Percentiles rank a stretch among this genome's conserved stretches.
Evolutionary conservation across 176 grass and related monocot species (phyloP).

Genomic region (Pontederia crassipes): DNA sequence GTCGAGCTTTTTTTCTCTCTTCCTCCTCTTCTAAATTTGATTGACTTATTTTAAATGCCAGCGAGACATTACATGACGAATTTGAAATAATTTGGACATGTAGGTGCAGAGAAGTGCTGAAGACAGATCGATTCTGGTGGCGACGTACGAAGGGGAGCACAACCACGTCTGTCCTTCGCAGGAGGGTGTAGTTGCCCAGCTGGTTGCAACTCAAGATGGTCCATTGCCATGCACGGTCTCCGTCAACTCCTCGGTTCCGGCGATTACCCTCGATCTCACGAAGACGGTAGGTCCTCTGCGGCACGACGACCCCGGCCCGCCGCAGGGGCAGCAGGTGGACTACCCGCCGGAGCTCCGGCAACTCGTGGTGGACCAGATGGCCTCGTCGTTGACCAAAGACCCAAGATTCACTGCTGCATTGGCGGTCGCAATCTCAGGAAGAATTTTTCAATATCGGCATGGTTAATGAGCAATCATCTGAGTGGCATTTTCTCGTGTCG

Average conservation of each 20-base stretch:
- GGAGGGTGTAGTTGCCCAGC: neutral
- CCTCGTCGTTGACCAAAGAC: slow-evolving; percentile 2
- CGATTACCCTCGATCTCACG: slow-evolving; percentile 25
- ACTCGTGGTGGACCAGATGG: slow-evolving; percentile 6
- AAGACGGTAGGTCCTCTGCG: neutral
- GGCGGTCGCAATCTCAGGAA: slow-evolving; percentile 1
- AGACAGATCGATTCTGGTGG: slow-evolving; percentile 64
- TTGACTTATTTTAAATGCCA: too few species aligned
- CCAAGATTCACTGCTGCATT: slow-evolving; percentile 1
- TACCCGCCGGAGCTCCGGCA: neutral
- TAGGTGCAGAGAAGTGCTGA: slow-evolving; percentile 92
- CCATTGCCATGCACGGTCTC: slow-evolving; percentile 46
- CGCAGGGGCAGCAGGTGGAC: neutral
- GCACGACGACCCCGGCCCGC: neutral
- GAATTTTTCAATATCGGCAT: neutral
- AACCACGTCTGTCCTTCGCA: slow-evolving; percentile 41
- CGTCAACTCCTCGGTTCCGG: slow-evolving; percentile 41
- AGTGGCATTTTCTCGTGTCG: too few species aligned
- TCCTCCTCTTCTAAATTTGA: neutral
- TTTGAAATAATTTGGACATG: too few species aligned
- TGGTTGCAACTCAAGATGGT: neutral
- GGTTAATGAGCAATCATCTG: neutral
- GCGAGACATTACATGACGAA: too few species aligned
- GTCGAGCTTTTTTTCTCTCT: neutral
- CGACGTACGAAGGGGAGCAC: slow-evolving; percentile 88